Base-by-base conservation (phyloP, 805 yeast genomes). In the Yamadazyma laniorum region DNA sequence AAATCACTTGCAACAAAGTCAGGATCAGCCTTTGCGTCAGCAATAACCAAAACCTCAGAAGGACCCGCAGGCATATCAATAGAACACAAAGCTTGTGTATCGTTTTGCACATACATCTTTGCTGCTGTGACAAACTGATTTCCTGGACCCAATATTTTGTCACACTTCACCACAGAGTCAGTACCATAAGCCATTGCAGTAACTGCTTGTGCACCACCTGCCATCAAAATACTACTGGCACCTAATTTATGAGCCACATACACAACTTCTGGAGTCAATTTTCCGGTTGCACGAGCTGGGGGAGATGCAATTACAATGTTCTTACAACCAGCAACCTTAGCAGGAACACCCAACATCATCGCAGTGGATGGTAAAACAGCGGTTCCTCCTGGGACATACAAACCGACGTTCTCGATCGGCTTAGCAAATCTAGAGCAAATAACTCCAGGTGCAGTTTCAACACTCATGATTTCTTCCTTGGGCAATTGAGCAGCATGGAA, bases 31-130 rank as follows among this genome's bases (percentile, higher is more conserved):
- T 75, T 56, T 43, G 72, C 77, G 60, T 93, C 99, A 33, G 96
- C 95, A 51, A 93, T 72, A n/a, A 91, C 99, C 43, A 93, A 72
- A 17, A 93, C 99, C 66, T 93, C 99, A 36, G 95, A 85, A 19
- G 99, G 99, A 7, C 99, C 99, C 18, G 99, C 99, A 34, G 99
- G 99, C 98, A 93, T 91, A 63, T 93, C 99, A 51, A 93, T 93
- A 13, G 96, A 85, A 58, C 96, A 93, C 55, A 90, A 70, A 6
- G 99, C 98, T 46, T 82, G 83, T 1, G 96, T 85, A 58, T 93
- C 99, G 56, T 93, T 95, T 53, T 91, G 93, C 35, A 95, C 93
- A 58, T 84, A 70, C 99, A 93, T 93, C 73, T 93, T 93, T 29
- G 99, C 99, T 29, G 99, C 98, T 14, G 99, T 93, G 37, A 93